phyloP scores from a whole-genome alignment of 441 rosid genomes.

The Mallotus japonicus region DNA sequence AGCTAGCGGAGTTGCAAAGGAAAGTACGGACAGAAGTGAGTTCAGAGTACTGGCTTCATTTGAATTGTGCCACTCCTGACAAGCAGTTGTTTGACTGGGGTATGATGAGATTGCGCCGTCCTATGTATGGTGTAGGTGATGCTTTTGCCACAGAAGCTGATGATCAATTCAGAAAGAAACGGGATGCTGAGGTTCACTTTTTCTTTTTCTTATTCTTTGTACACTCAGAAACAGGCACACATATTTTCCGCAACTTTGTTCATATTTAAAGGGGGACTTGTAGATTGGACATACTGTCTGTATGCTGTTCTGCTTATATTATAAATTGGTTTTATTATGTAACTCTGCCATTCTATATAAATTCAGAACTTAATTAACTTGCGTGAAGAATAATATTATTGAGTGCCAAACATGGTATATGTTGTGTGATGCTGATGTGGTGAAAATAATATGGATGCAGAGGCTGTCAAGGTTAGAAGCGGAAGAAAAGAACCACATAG shows the following conservation, averaged over 20 bases:
- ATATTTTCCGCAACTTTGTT: neutral
- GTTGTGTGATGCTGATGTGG: slow-evolving; percentile 27
- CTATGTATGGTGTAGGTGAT: slow-evolving; percentile 83
- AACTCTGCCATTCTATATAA: neutral
- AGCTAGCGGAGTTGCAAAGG: slow-evolving; percentile 78
- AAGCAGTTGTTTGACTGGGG: slow-evolving; percentile 93
- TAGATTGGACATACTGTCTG: slow-evolving; percentile 16
- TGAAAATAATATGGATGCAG: slow-evolving; percentile 44
- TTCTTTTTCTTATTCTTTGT: neutral
- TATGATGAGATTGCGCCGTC: slow-evolving; percentile 82
- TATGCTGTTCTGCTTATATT: neutral
- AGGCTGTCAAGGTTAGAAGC: slow-evolving; percentile 85
- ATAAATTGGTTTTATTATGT: neutral
- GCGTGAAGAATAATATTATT: neutral
- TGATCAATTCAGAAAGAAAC: slow-evolving; percentile 89
- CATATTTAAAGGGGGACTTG: slow-evolving; percentile 3
- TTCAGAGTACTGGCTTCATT: slow-evolving; percentile 83
- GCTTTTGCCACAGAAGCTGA: slow-evolving; percentile 86
- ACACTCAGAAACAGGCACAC: neutral
- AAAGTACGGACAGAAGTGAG: slow-evolving; percentile 78
- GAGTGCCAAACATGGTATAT: slow-evolving; percentile 7
- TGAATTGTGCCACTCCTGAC: slow-evolving; percentile 67
- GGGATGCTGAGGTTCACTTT: slow-evolving; percentile 80
- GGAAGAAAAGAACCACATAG: slow-evolving; percentile 76
- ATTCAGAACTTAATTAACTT: neutral